phyloP scores from a whole-genome alignment of 805 yeast species.

The Teunomyces panamensis region DNA sequence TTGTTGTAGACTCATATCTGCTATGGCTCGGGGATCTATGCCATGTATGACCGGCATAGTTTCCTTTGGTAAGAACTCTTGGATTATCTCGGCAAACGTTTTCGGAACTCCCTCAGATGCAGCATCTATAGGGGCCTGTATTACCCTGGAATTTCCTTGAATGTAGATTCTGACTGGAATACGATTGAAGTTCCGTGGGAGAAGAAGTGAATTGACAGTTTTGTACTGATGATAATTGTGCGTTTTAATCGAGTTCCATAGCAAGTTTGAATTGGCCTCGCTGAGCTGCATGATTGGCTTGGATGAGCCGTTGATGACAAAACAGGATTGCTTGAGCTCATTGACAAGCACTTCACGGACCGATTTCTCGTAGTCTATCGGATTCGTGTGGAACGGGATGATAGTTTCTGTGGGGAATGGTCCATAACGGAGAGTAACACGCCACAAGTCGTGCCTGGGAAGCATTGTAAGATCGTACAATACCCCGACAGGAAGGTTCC shows the following conservation, averaged over 20 bases:
- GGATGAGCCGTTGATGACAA: slow-evolving; percentile 70
- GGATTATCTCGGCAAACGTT: slow-evolving; percentile 13
- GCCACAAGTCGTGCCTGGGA: slow-evolving; percentile 46
- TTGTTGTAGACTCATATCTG: slow-evolving; percentile 16
- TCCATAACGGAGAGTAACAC: slow-evolving; percentile 22
- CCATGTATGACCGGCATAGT: slow-evolving; percentile 30
- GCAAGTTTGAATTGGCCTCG: slow-evolving; percentile 50
- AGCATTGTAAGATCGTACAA: slow-evolving; percentile 51
- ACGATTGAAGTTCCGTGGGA: slow-evolving; percentile 18
- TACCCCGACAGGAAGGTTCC: slow-evolving; percentile 79
- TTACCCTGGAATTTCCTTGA: slow-evolving; percentile 33
- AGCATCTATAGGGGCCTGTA: slow-evolving; percentile 25
- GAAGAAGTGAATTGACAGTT: slow-evolving; percentile 25
- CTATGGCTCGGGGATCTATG: slow-evolving; percentile 17
- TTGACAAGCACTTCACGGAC: slow-evolving; percentile 63
- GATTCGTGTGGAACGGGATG: slow-evolving; percentile 23
- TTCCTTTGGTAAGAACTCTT: slow-evolving; percentile 11
- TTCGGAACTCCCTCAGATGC: slow-evolving; percentile 4
- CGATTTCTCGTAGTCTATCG: slow-evolving; percentile 23
- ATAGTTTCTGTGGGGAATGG: slow-evolving; percentile 29
- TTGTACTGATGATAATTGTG: slow-evolving; percentile 30
- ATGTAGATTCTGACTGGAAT: slow-evolving; percentile 51
- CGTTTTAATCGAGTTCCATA: slow-evolving; percentile 52
- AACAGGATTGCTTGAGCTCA: slow-evolving; percentile 79
- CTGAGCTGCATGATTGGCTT: slow-evolving; percentile 78